Percentiles rank a stretch among this genome's conserved stretches.
These are phyloP conservation scores for Nephelium lappaceum DNA, from an alignment of 345 rosid genomes.

Conservation along the genomic window DNA sequence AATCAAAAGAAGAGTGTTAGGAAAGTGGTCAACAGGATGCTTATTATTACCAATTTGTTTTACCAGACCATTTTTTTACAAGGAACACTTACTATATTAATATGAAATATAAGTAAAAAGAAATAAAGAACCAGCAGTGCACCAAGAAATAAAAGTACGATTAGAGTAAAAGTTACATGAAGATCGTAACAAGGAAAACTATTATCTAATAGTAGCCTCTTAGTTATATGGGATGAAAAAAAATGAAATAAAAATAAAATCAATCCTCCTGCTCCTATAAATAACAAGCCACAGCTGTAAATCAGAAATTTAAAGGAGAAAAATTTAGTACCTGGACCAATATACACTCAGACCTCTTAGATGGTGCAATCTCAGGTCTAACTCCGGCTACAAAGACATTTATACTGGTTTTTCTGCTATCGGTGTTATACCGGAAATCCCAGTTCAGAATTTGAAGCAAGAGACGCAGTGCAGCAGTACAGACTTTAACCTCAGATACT, in stretches of 20 bases:
- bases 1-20: background rate
- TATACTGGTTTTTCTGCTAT: constrained; percentile 45
- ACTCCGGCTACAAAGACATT: constrained; percentile 63
- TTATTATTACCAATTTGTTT: background rate
- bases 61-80: background rate
- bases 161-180: background rate
- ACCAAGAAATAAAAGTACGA: background rate
- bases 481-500: constrained; percentile 84
- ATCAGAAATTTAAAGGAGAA: constrained; percentile 18
- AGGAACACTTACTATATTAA: background rate
- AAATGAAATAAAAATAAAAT: background rate
- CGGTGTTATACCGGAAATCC: constrained; percentile 68
- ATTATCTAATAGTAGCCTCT: background rate
- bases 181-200: background rate
- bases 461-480: constrained; percentile 79
- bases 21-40: background rate
- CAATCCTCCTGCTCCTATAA: background rate
- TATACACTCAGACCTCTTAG: constrained; percentile 68
- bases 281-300: background rate
- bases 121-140: background rate
- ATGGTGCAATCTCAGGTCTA: constrained; percentile 49
- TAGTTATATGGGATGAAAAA: background rate
- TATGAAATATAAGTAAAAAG: background rate
- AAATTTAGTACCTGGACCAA: constrained; percentile 72
- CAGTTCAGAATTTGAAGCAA: constrained; percentile 94